Evolutionary conservation across 2,329 filamentous ascomycete genomes (phyloP), one percentile per base, ranked within the genome.

Genomic region (Curvularia spicifera): DNA sequence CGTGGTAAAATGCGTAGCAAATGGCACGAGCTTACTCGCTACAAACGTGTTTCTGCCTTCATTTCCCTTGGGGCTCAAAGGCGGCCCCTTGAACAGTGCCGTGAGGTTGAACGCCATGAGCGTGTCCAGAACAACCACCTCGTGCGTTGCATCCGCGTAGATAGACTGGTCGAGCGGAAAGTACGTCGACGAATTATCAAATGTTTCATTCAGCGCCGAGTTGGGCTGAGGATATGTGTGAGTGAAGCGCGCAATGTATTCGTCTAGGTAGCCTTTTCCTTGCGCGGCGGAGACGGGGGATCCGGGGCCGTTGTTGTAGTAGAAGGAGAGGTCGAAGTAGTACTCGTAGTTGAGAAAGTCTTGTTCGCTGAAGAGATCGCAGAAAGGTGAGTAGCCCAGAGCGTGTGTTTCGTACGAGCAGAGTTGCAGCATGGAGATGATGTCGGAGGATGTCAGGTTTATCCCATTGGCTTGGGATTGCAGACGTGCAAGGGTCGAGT

Each of bases 281-380:
- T 74, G 69, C 0, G 70, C 71, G n/a, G 71, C 71, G 8, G 71
- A 58, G 3, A 73, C 70, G 4, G 70, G 70, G 4, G 68, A 71
- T 5, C 71, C 70, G 8, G 68, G 68, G 0, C 71, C 68, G 53
- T 74, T 74, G 63, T 74, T 72, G 61, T 69, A 71, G 61, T 71
- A 73, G 65, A 78, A 68, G 56, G 74, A 74, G 29, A 81, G 65
- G 55, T 81, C 79, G 60, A 74, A 79, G 65, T 74, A 79, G 64
- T 81, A 80, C 51, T 80, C 79, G 53, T 76, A 80, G 58, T 79
- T 79, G 9, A 79, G 29, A 57, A 78, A 81, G 55, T 81, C 79
- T 53, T 79, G 63, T 44, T 79, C 68, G 46, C 66, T 78, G 66
- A 80, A 81, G 9, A 81, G 69, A 5, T 57, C 43, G 60, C 79